Conservation (phyloP, 1,139 yeast species). For the Lodderomyces margitis region DNA sequence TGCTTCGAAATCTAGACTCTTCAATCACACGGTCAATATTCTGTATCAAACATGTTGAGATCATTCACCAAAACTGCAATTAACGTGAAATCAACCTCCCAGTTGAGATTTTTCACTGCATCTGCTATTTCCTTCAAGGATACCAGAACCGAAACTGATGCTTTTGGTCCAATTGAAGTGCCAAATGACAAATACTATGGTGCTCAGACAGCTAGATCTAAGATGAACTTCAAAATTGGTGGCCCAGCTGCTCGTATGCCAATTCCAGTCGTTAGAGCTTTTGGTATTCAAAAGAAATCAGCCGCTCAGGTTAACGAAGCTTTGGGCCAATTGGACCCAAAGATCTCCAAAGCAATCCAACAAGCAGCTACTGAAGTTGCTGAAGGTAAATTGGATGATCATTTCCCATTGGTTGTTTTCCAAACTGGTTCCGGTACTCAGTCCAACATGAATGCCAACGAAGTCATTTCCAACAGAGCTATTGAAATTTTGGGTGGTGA, state of each 20-base stretch:
- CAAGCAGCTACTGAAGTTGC: conserved; percentile 94
- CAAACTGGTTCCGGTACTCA: conserved; percentile 99
- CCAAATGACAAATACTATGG: conserved; percentile 90
- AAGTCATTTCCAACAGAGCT: conserved; percentile 96
- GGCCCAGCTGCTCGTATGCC: conserved; percentile 91
- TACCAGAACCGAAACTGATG: conserved; percentile 84
- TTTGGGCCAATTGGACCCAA: conserved; percentile 78
- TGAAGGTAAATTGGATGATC: conserved; percentile 86
- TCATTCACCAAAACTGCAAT: conserved; percentile 18
- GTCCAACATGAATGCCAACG: conserved; percentile 98
- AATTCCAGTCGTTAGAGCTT: conserved; percentile 83
- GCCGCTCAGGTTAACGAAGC: conserved; percentile 89
- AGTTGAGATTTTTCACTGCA: conserved; percentile 29
- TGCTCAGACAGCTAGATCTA: conserved; percentile 95
- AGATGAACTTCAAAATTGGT: conserved; percentile 92
- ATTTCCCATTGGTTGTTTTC: conserved; percentile 96
- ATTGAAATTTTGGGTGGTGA: conserved; percentile 92
- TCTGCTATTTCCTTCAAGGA: conserved; percentile 24
- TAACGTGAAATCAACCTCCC: conserved; percentile 10
- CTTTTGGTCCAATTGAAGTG: conserved; percentile 94
- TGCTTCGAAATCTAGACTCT: too few species aligned
- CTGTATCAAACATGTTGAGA: conserved; percentile 34
- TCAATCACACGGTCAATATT: neutral
- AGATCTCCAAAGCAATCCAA: conserved; percentile 79
- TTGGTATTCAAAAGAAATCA: conserved; percentile 91